phyloP scores from a whole-genome alignment of 306 rosid genomes.

The Trichosanthes truncata region DNA sequence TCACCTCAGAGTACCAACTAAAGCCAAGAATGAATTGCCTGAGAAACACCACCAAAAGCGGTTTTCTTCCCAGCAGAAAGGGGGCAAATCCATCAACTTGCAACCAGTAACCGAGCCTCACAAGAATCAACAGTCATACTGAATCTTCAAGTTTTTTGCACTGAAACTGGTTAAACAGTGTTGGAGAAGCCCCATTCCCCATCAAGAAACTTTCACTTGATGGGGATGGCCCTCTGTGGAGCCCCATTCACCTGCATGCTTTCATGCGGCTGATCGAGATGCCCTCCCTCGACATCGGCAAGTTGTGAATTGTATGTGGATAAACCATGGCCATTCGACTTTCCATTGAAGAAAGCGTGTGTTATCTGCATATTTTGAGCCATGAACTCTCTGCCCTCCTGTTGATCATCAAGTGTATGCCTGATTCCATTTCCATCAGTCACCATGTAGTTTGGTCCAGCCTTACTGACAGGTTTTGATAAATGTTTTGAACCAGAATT shows the following conservation, averaged over 20 bases:
- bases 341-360: conserved; percentile 21
- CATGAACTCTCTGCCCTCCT: conserved; percentile 19
- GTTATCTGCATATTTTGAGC: conserved; percentile 8
- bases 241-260: conserved; percentile 34
- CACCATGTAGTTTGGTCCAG: conserved; percentile 10
- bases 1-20: conserved; percentile 26
- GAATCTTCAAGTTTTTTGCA: conserved; percentile 4
- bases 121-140: neutral
- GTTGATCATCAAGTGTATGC: conserved; percentile 23
- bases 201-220: conserved; percentile 22
- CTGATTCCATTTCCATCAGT: conserved; percentile 22
- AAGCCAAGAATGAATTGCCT: conserved; percentile 99
- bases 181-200: conserved; percentile 20
- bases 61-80: conserved; percentile 22
- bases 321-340: conserved; percentile 23
- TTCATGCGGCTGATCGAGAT: conserved; percentile 33
- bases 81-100: conserved; percentile 20
- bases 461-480: conserved; percentile 12
- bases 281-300: conserved; percentile 26
- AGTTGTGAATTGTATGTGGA: conserved; percentile 29
- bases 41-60: conserved; percentile 27
- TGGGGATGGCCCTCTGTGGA: conserved; percentile 34
- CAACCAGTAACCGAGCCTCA: conserved; percentile 33
- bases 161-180: conserved; percentile 15
- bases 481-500: conserved; percentile 19